Evolutionary conservation across 768 basidiomycete species (phyloP).

Genomic region (Macrolepiota dolichaula): DNA sequence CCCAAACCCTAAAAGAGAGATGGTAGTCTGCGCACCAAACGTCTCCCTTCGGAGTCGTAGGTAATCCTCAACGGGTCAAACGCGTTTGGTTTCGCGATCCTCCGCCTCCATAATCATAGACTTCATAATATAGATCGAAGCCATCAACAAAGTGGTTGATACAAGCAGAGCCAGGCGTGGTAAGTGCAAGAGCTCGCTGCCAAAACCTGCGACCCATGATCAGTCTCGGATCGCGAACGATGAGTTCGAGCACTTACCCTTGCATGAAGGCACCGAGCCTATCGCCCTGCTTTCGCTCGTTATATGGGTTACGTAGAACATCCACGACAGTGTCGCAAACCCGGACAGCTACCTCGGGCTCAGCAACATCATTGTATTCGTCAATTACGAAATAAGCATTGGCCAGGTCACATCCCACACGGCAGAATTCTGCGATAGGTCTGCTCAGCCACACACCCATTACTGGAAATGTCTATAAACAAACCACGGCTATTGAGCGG

Average conservation of each 20-base stretch:
- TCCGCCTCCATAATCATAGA: conserved; percentile 18
- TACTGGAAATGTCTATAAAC: background rate
- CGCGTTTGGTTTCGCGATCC: conserved; percentile 10
- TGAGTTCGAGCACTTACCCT: background rate
- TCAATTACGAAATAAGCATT: conserved; percentile 21
- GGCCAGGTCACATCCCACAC: conserved; percentile 19
- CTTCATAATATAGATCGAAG: conserved; percentile 16
- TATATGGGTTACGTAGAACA: conserved; percentile 18
- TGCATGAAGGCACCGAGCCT: conserved; percentile 10
- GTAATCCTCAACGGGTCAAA: conserved; percentile 16
- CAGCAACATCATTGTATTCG: conserved; percentile 19
- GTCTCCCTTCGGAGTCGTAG: conserved; percentile 17
- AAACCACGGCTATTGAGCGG: background rate
- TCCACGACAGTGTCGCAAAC: conserved; percentile 19
- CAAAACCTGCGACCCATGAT: conserved; percentile 12
- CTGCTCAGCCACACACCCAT: background rate
- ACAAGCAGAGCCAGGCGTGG: conserved; percentile 8
- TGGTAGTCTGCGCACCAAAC: conserved; percentile 15
- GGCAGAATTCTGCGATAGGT: background rate
- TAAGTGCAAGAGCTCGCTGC: conserved; percentile 14
- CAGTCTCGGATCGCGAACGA: background rate
- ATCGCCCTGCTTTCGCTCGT: conserved; percentile 17
- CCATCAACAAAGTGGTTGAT: conserved; percentile 14
- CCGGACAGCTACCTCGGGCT: conserved; percentile 10
- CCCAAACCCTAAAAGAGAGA: conserved; percentile 17